Evolutionary conservation across 371 early-diverging fungal species (phyloP), one percentile per base, ranked within the genome.

Genomic region (Circinella minor): DNA sequence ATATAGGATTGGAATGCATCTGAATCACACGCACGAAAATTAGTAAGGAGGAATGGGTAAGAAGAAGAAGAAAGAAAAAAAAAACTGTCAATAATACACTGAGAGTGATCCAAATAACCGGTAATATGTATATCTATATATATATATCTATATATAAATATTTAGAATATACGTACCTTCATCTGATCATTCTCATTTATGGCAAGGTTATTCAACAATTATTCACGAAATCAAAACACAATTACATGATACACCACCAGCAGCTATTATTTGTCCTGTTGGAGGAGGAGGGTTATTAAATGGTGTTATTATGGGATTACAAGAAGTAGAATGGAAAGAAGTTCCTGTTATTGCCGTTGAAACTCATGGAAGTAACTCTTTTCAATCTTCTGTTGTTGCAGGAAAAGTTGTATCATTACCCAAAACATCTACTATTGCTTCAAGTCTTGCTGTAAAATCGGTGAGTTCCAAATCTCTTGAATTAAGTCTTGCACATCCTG

Each of bases 341-440:
- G 91, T 90, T 0, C 91, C 91, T 15, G 81, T 91, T 8, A 86
- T 92, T 72, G 91, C 92, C 1, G 90, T 90, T 7, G 92, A 92
- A 65, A 92, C 92, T 0, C 88, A 89, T 75, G 91, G 91, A 37
- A 89, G 90, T 61, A 89, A 89, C 71, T 86, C 89, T 7, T 91
- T 92, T 67, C 91, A 91, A 60, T 84, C 87, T 20, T 80, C 91
- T 1, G 87, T 91, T 14, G 81, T 89, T 37, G 83, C 84, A 18
- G 92, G 88, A 14, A 82, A 86, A 60, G 64, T 88, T 38, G 81
- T 88, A 2, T 80, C 83, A 1, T 65, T 90, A 9, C 77, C 81
- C n/a, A 83, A 82, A 43, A 84, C 84, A 55, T 76, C 84, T 0
- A 86, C 88, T 3, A 83, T 90, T 15, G 89, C 89, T 3, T 78